Base-by-base conservation (phyloP, 768 basidiomycete genomes). In the Pleurotus salmoneostramineus region DNA sequence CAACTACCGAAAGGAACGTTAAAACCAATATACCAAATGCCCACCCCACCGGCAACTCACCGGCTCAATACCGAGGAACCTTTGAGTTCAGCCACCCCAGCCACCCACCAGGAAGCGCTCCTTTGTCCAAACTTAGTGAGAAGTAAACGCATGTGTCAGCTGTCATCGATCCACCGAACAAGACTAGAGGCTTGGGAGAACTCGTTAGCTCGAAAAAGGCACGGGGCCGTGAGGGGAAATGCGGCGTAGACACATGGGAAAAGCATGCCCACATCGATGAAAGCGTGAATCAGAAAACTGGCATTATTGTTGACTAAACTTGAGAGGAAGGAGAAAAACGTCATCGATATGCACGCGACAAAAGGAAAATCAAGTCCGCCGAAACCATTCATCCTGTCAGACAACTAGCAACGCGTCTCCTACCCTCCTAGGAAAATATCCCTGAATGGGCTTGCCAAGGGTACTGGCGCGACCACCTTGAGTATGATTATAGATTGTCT, bases 51-150 rank as follows among this genome's bases (percentile, higher is more conserved):
- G 45, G 45, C 15, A 47, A 36, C n/a, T 36, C 17, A 36, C 31
- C 50, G 34, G 34, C 50, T 8, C 34, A 52, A n/a, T 17, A 35
- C 14, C 45, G 45, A 47, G 15, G 42, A 32, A n/a, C 34, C 31
- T 21, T 50, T n/a, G 21, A 8, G 27, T 11, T 17, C 48, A 10
- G 27, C 48, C 36, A 31, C 52, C 37, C 36, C 40, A 55, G 52
- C 52, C 52, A 55, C 52, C 52, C 27, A 17, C 44, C 27, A 43
- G 27, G 17, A n/a, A 17, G 52, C 52, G 35, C 52, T 55, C 52
- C 17, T 55, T 55, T 55, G 15, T 8, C 52, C 52, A 42, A 55
- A 55, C 52, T 17, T 55, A 55, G 52, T 55, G 52, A 55, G 52
- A 55, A 55, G 52, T 55, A 55, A 55, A 55, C 27, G 17, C 52